A percentile compares a stretch with the other conserved stretches of the same genome.
These are phyloP conservation scores for Leishmania guyanensis DNA, from an alignment of 208 protist species.

Conservation along the genomic window DNA sequence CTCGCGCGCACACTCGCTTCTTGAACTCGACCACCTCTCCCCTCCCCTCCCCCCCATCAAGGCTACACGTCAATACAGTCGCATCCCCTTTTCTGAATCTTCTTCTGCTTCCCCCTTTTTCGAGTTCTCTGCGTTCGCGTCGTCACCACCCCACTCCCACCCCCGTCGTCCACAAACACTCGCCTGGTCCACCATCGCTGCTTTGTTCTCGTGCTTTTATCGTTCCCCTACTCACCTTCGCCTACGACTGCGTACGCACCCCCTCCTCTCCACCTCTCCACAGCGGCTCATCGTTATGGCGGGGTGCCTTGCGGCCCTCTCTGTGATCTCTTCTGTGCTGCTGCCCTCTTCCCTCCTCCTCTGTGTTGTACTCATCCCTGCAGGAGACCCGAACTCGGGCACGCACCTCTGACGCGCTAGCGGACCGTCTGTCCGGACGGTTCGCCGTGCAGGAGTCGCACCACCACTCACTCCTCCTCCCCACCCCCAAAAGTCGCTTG, in stretches of 20 bases:
- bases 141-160: background rate
- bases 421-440: background rate
- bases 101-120: background rate
- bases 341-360: background rate
- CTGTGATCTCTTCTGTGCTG: background rate
- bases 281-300: too few species aligned
- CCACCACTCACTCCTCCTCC: background rate
- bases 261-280: too few species aligned
- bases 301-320: background rate
- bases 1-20: background rate
- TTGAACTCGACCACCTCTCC: background rate
- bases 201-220: background rate
- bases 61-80: background rate
- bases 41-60: background rate
- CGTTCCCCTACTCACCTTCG: background rate
- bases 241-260: too few species aligned
- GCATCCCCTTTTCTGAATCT: background rate
- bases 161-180: background rate
- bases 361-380: background rate
- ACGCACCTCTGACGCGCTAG: background rate
- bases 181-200: background rate
- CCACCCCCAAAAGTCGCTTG: background rate
- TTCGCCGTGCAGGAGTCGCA: background rate
- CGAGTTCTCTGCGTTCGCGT: background rate
- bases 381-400: background rate